These are phyloP conservation scores for Malassezia cuniculi DNA, from an alignment of 1,284 basidiomycete species.

Conservation along the genomic window DNA sequence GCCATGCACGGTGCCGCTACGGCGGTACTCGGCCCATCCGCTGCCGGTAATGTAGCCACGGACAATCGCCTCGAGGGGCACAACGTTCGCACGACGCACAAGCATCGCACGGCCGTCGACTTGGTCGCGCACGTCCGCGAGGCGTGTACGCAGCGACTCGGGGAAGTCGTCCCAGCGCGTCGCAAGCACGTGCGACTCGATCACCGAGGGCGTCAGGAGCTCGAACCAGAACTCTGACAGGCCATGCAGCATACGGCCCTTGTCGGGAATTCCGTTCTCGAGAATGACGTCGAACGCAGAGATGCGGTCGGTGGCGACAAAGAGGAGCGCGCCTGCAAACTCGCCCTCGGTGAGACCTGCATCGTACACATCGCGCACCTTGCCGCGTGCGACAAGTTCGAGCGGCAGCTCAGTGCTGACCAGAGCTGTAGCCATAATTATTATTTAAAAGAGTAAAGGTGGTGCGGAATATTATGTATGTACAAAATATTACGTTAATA, in stretches of 20 bases:
- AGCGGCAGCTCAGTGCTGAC: slow-evolving; percentile 34
- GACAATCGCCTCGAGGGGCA: slow-evolving; percentile 94
- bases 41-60: slow-evolving; percentile 94
- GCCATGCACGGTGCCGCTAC: slow-evolving; percentile 74
- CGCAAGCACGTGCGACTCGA: slow-evolving; percentile 38
- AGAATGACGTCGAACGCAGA: slow-evolving; percentile 81
- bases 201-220: slow-evolving; percentile 48
- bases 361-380: slow-evolving; percentile 44
- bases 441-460: too few species aligned
- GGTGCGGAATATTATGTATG: too few species aligned
- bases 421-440: slow-evolving; percentile 17
- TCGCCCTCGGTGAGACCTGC: slow-evolving; percentile 23
- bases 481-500: not conserved
- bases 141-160: slow-evolving; percentile 17
- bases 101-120: slow-evolving; percentile 79
- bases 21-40: slow-evolving; percentile 87
- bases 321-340: slow-evolving; percentile 51
- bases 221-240: slow-evolving; percentile 93
- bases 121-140: slow-evolving; percentile 45
- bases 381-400: slow-evolving; percentile 38
- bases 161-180: slow-evolving; percentile 30
- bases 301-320: slow-evolving; percentile 89
- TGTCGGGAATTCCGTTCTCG: slow-evolving; percentile 66
- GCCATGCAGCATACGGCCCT: slow-evolving; percentile 76
- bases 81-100: slow-evolving; percentile 73